Evolutionary conservation across 352 stramenopile genomes (phyloP).

Genomic region (Phytophthora meadii): DNA sequence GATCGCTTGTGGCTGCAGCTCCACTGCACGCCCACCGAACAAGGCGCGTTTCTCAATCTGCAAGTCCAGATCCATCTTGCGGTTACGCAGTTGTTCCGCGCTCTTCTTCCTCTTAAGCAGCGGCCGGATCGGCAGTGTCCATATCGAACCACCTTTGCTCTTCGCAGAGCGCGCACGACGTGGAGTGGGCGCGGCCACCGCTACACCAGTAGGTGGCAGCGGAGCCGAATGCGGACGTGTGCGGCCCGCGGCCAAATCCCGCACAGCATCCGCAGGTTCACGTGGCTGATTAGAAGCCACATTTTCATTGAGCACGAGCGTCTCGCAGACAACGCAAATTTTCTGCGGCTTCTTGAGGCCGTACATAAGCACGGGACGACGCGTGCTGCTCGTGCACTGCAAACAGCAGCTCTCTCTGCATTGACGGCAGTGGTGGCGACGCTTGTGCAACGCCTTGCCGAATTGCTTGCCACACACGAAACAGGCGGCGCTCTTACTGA

Average conservation of each 20-base stretch:
- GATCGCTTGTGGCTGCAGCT: slow-evolving; percentile 48
- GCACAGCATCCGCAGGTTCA: slow-evolving; percentile 29
- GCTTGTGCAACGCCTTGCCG: slow-evolving; percentile 27
- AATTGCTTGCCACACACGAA: slow-evolving; percentile 54
- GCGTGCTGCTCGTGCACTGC: slow-evolving; percentile 51
- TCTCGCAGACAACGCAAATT: slow-evolving; percentile 62
- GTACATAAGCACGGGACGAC: slow-evolving; percentile 44
- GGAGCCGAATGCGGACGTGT: slow-evolving; percentile 41
- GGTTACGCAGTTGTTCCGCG: slow-evolving; percentile 55
- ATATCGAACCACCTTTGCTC: slow-evolving; percentile 45
- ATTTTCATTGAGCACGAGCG: slow-evolving; percentile 36
- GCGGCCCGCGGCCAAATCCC: slow-evolving; percentile 14
- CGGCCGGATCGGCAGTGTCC: slow-evolving; percentile 55
- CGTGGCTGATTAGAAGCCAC: slow-evolving; percentile 11
- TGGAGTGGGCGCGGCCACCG: slow-evolving; percentile 7
- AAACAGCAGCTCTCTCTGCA: slow-evolving; percentile 69
- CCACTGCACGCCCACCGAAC: slow-evolving; percentile 31
- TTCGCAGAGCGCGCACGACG: slow-evolving; percentile 31
- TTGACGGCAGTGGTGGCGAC: slow-evolving; percentile 75
- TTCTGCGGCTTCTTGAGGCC: slow-evolving; percentile 57
- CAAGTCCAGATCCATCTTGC: slow-evolving; percentile 47
- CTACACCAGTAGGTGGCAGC: slow-evolving; percentile 28
- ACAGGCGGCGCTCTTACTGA: slow-evolving; percentile 48
- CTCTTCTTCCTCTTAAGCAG: slow-evolving; percentile 62
- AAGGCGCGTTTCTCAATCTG: slow-evolving; percentile 54